These are phyloP conservation scores for Hypoxylon sp. DNA, from an alignment of 2,329 filamentous ascomycete genomes.

Conservation along the genomic window DNA sequence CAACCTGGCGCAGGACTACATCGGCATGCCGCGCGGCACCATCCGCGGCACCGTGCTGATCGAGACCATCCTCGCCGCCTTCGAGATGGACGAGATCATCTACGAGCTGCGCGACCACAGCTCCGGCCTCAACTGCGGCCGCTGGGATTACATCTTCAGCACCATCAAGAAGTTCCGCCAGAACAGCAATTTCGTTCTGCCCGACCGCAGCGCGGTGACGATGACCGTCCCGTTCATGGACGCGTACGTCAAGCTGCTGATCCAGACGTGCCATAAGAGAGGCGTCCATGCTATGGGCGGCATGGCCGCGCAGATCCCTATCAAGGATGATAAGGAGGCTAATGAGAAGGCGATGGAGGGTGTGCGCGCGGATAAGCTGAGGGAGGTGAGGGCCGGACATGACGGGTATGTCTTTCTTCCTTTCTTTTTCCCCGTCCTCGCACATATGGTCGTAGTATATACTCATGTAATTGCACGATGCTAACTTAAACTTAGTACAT, in stretches of 20 bases:
- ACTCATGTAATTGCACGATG: not conserved
- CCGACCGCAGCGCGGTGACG: constrained; percentile 90
- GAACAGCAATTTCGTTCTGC: constrained; percentile 92
- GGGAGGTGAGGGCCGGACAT: constrained; percentile 94
- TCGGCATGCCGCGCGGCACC: constrained; percentile 89
- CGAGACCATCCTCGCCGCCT: constrained; percentile 96
- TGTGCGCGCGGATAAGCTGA: constrained; percentile 94
- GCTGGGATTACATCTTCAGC: constrained; percentile 99
- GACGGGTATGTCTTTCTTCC: constrained; percentile 72
- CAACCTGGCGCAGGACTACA: constrained; percentile 94
- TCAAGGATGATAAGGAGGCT: constrained; percentile 92
- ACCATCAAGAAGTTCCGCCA: constrained; percentile 99
- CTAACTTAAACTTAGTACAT: constrained; percentile 68
- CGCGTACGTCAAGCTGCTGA: constrained; percentile 93
- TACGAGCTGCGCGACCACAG: constrained; percentile 98
- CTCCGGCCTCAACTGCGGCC: constrained; percentile 95
- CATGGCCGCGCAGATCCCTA: constrained; percentile 98
- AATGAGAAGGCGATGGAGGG: constrained; percentile 96
- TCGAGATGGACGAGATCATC: constrained; percentile 99
- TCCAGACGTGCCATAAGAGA: constrained; percentile 97
- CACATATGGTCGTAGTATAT: not conserved
- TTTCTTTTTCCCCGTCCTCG: not conserved
- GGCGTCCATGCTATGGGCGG: constrained; percentile 99
- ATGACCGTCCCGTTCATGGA: constrained; percentile 99
- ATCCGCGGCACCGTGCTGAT: constrained; percentile 96